Base-by-base conservation (phyloP, 305 asterid genomes). In the Salvia sclarea region DNA sequence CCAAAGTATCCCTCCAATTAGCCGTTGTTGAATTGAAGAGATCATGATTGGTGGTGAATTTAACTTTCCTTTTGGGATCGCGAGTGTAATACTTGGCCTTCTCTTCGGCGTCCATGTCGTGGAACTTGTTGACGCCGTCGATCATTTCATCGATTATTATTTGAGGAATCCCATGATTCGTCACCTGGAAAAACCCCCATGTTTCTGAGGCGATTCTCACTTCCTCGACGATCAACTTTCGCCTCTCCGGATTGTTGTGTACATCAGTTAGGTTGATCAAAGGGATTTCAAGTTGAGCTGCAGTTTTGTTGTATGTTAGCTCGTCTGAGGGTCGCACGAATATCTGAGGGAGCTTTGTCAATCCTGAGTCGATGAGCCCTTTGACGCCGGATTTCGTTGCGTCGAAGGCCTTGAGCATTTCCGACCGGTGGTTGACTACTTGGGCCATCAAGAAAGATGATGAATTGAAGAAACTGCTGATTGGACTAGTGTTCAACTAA, bases 141-240 rank as follows among this genome's bases (percentile, higher is more conserved):
- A 79, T 58, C 84, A 79, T 77, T 22, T 47, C 79, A 22, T 77
- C 82, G 11, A 77, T 37, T 21, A 82, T 79, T 45, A 5, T 16
- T 45, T 5, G 1, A 8, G 84, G 72, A 24, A 82, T 75, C 44
- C 86, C 84, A 50, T 82, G 84, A 63, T 82, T 82, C 75, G 75
- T 79, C 41, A 76, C 75, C 61, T 76, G 82, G 68, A 82, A 82
- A 53, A 83, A 83, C 0, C 87, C 87, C 82, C 84, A 81, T 2
- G 69, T 81, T 35, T 78, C 79, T 0, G 87, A 78, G 12, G 89
- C 89, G 31, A 8, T 18, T 40, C 75, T 69, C 1, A 83, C 64
- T 70, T 78, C 59, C 47, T 71, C 78, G 0, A 86, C 81, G 0
- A 81, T 57, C 44, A 25, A 33, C 21, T 66, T 48, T 62, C 68